Base-by-base conservation (phyloP, 192 early-diverging fungal species). In the Allomyces arbusculus region DNA sequence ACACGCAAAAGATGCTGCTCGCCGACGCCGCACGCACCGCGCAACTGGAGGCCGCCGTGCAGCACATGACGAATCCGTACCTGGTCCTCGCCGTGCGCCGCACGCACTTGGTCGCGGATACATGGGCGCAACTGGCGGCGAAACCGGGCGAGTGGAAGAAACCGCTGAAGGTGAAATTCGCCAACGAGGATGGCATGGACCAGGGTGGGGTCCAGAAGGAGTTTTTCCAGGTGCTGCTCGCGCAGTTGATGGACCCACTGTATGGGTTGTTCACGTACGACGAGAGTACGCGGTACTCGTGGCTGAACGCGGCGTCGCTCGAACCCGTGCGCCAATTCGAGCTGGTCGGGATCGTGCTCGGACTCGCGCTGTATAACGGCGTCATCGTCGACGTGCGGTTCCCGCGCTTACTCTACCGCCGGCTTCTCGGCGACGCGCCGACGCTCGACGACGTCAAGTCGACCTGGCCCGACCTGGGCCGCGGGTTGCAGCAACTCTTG, bases 201-300 rank as follows among this genome's bases (percentile, higher is more conserved):
- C 89, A 91, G 79, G 94, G 94, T 66, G 94, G 94, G 28, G 91
- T 97, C 20, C 92, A 93, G 55, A 97, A 97, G 74, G 94, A 97
- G 74, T 90, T 91, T 72, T 92, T 94, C 70, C 86, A 89, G 61
- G 79, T 86, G 23, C 66, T 97, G 55, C 71, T 94, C 40, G 78
- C 79, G 23, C 73, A 82, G 68, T 77, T 95, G 33, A 71, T 97
- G 70, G 77, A 86, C 62, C 82, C 86, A 0, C 72, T 78, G n/a
- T 78, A 81, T 69, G 90, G 90, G 1, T 74, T 92, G 67, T 97
- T 94, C 77, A 76, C 69, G 64, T 78, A 77, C 62, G 79, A 84
- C 63, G 67, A 72, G 5, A 76, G 81, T n/a, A 88, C 85, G 1
- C 80, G 82, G 40, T 73, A 71, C n/a, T 76, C 80, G 69, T 95